Base-by-base conservation (phyloP, 371 early-diverging fungal species). In the Actinomortierella ambigua region DNA sequence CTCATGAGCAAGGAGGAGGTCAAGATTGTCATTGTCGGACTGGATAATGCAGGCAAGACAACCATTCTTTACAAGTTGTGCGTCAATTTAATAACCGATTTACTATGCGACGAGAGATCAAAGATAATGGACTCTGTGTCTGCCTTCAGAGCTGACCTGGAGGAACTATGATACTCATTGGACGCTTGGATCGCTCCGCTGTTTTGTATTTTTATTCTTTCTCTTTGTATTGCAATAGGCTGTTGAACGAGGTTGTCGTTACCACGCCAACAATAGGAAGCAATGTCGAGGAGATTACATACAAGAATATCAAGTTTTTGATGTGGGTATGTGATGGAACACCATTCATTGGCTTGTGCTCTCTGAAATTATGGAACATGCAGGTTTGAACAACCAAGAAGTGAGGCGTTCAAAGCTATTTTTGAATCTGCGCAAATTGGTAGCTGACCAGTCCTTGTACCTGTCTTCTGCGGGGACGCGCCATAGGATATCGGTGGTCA, bases 401-500 rank as follows among this genome's bases (percentile, higher is more conserved):
- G 7, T 4, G 7, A 34, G 7, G 11, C n/a, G 17, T 22, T 18
- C 26, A 13, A 18, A 53, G 22, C 14, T 23, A 57, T 20, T 15
- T 22, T 23, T n/a, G n/a, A n/a, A n/a, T 14, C 24, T 50, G 24
- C 17, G 39, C 28, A 40, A 22, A 20, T 18, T 27, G 22, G 9
- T 18, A 13, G 17, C 55, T 46, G 28, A 40, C 49, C 29, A 47
- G 29, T 54, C 13, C n/a, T 24, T 39, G 26, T 15, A 56, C 53
- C 13, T 14, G 53, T 22, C 46, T 48, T 27, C 18, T 7, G n/a
- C n/a, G n/a, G n/a, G n/a, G n/a, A n/a, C n/a, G n/a, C n/a, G n/a
- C n/a, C n/a, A n/a, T 53, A 87, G 87, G 91, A 91, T 64, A 81
- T 91, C 55, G 91, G 90, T 11, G 91, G 91, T 1, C 91, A 91